phyloP scores from a whole-genome alignment of 192 early-diverging fungal genomes.

The Coemansia sp. region DNA sequence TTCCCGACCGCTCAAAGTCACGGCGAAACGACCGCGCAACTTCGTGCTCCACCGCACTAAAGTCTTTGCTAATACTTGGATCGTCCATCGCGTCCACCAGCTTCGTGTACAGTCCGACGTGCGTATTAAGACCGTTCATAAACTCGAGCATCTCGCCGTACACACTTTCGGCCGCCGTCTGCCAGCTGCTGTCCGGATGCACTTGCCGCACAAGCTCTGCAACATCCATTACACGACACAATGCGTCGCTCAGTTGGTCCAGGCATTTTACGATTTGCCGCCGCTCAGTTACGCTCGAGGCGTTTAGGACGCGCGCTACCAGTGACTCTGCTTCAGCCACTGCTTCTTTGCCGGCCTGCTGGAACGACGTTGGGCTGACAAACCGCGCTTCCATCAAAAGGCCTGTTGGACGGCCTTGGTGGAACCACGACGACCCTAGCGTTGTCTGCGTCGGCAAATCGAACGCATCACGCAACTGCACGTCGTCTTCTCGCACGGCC shows the following conservation, averaged over 20 bases:
- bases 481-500: conserved; percentile 31
- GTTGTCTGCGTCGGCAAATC: conserved; percentile 46
- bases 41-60: conserved; percentile 68
- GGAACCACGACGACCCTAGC: conserved; percentile 50
- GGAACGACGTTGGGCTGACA: conserved; percentile 44
- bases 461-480: conserved; percentile 43
- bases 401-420: conserved; percentile 44
- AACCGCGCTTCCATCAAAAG: conserved; percentile 55
- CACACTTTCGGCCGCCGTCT: conserved; percentile 73
- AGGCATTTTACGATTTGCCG: conserved; percentile 80
- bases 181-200: conserved; percentile 74
- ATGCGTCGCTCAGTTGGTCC: conserved; percentile 82
- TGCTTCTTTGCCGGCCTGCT: conserved; percentile 34
- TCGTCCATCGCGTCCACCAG: conserved; percentile 68
- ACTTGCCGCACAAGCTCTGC: conserved; percentile 90
- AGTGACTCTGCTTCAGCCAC: conserved; percentile 42
- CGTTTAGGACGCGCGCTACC: conserved; percentile 25
- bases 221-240: conserved; percentile 90
- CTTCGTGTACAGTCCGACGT: conserved; percentile 79
- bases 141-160: conserved; percentile 74
- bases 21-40: conserved; percentile 79
- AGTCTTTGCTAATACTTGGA: conserved; percentile 52
- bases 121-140: conserved; percentile 93
- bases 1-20: conserved; percentile 96
- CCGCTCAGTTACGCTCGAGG: conserved; percentile 55